Evolutionary conservation across 129 eudicot genomes (phyloP).

Genomic region (Mikania micrantha): DNA sequence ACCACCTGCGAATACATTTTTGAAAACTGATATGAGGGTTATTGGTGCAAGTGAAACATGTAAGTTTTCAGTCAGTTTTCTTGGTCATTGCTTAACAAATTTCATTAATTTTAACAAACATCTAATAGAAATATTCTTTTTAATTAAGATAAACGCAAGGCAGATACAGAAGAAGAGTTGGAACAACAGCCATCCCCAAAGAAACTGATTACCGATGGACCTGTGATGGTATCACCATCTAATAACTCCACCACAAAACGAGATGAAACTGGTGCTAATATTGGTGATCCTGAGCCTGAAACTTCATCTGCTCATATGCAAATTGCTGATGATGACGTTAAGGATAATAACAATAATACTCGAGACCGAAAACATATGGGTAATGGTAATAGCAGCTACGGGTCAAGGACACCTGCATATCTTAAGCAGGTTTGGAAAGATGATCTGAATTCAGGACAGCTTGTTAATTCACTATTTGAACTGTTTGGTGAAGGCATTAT

Average conservation of each 20-base stretch:
- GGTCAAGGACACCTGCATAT: slow-evolving; percentile 33
- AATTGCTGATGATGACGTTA: slow-evolving; percentile 4
- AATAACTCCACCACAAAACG: slow-evolving; percentile 7
- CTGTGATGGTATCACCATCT: slow-evolving; percentile 25
- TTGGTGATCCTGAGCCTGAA: slow-evolving; percentile 26
- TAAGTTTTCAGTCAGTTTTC: slow-evolving; percentile 9
- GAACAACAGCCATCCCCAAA: slow-evolving; percentile 43
- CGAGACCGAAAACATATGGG: slow-evolving; percentile 1
- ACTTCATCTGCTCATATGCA: slow-evolving; percentile 15
- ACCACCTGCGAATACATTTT: slow-evolving; percentile 30
- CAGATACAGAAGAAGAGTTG: slow-evolving; percentile 31
- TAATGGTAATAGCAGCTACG: background rate
- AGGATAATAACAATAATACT: background rate
- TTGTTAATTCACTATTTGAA: slow-evolving; percentile 37
- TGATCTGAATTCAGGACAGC: slow-evolving; percentile 54
- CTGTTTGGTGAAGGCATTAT: slow-evolving; percentile 62
- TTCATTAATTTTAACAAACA: background rate
- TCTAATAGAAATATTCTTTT: background rate
- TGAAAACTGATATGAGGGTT: slow-evolving; percentile 33
- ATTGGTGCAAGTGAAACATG: slow-evolving; percentile 27
- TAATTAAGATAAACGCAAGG: slow-evolving; percentile 49
- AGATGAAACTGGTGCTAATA: slow-evolving; percentile 3
- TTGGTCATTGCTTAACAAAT: background rate
- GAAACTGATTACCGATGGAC: slow-evolving; percentile 43
- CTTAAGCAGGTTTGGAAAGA: slow-evolving; percentile 73